Conservation (phyloP, 257 asterid genomes). For the Voacanga thouarsii region DNA sequence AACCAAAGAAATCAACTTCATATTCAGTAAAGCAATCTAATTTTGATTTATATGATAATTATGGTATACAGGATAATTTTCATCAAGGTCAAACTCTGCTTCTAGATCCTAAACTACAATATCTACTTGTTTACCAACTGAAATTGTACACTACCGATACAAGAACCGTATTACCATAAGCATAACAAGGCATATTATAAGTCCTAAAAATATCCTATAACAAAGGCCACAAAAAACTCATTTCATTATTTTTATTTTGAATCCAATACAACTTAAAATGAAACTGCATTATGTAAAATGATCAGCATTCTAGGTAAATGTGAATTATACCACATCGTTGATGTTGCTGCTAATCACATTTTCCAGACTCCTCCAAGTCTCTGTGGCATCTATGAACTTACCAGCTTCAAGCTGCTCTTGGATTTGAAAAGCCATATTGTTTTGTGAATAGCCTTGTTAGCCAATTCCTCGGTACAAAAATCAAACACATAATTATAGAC, state of each 20-base stretch:
- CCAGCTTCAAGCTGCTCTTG: conserved; percentile 48
- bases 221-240: neutral
- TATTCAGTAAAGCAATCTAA: too few species aligned
- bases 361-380: conserved; percentile 63
- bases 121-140: too few species aligned
- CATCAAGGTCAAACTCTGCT: too few species aligned
- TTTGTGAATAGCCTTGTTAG: conserved; percentile 17
- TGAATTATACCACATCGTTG: conserved; percentile 58
- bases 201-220: conserved; percentile 41
- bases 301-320: too few species aligned
- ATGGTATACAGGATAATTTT: too few species aligned
- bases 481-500: neutral
- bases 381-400: conserved; percentile 57
- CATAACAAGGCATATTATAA: conserved; percentile 84
- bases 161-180: too few species aligned
- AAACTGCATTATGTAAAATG: neutral
- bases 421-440: conserved; percentile 65
- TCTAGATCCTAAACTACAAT: too few species aligned
- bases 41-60: too few species aligned
- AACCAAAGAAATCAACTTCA: too few species aligned
- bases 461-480: neutral
- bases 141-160: too few species aligned
- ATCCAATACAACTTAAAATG: neutral
- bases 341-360: conserved; percentile 38
- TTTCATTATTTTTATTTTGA: too few species aligned